Base-by-base conservation (phyloP, 2,329 filamentous ascomycete genomes). In the Fusarium papillatum region DNA sequence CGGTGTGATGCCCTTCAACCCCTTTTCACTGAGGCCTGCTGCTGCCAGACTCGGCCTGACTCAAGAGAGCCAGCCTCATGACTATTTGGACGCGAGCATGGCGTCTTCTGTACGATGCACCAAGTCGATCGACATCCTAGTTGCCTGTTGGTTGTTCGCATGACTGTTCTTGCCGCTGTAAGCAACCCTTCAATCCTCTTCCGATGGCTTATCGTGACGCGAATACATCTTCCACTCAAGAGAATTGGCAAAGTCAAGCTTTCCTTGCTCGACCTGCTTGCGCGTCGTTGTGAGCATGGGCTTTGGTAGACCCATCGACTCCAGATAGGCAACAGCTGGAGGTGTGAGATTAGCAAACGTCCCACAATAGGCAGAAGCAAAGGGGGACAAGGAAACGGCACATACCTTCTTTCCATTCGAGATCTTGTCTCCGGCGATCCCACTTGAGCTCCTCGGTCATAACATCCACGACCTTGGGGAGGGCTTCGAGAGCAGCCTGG, bases 371-470 rank as follows among this genome's bases (percentile, higher is more conserved):
- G 64, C 57, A 70, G 68, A 68, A 26, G 39, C n/a, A 70, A 31
- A 60, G 22, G 17, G 41, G 39, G 39, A 29, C 22, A 29, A 10
- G 22, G 53, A 41, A 24, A 36, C 26, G 53, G 36, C 19, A 89
- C 89, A 83, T 84, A 91, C 88, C 91, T 72, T 97, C 92, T 81
- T 88, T 93, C 95, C 95, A 98, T 84, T 98, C 95, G 19, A 89
- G 79, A 7, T 96, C 93, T 85, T 95, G 94, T 74, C 96, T 88
- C 78, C 88, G 88, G 68, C 83, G 86, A 81, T 93, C 91, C 96
- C 95, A 98, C 70, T 92, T 89, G 71, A 98, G 87, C 86, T 98
- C 95, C 79, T 94, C 91, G 39, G 88, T 90, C 95, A 98, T 98
- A 71, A 98, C 90, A 82, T 98, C 95, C 80, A 98, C 97, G 69